Percentiles rank a stretch among this genome's conserved stretches.
Conservation (phyloP, 192 early-diverging fungal species). For the Thamnidium elegans region DNA sequence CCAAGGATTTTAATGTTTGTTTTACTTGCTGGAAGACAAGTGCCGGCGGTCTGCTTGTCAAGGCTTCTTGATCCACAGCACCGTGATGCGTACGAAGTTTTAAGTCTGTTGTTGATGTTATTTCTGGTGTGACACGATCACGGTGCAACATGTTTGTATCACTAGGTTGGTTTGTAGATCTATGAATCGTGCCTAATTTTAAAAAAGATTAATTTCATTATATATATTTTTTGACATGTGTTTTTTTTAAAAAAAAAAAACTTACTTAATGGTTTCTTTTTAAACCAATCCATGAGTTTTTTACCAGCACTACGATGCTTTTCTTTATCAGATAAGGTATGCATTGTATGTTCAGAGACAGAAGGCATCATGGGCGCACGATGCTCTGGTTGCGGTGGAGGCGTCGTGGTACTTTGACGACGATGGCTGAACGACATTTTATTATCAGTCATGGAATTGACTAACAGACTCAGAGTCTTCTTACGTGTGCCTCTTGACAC, state of each 20-base stretch:
- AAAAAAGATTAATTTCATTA: neutral
- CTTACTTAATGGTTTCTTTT: constrained; percentile 55
- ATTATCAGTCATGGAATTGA: constrained; percentile 28
- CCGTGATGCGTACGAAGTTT: constrained; percentile 73
- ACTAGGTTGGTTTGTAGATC: constrained; percentile 3
- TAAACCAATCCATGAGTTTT: constrained; percentile 76
- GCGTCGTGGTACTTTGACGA: neutral
- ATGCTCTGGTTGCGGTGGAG: neutral
- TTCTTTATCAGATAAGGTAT: constrained; percentile 14
- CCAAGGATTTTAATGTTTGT: constrained; percentile 48
- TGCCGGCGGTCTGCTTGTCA: constrained; percentile 62
- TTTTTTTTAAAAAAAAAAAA: neutral
- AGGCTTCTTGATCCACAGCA: constrained; percentile 66
- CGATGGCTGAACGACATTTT: constrained; percentile 13
- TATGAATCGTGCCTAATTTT: neutral
- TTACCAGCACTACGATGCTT: constrained; percentile 48
- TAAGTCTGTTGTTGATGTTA: constrained; percentile 1
- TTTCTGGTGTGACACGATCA: neutral
- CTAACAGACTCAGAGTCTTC: constrained; percentile 33
- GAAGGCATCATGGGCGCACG: constrained; percentile 15
- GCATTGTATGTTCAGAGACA: constrained; percentile 22
- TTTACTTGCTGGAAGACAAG: constrained; percentile 69
- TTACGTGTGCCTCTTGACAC: constrained; percentile 26
- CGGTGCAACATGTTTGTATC: neutral
- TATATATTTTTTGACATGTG: neutral